These are phyloP conservation scores for Chaetomiaceae sp. DNA, from an alignment of 2,329 filamentous ascomycete species.

Conservation along the genomic window DNA sequence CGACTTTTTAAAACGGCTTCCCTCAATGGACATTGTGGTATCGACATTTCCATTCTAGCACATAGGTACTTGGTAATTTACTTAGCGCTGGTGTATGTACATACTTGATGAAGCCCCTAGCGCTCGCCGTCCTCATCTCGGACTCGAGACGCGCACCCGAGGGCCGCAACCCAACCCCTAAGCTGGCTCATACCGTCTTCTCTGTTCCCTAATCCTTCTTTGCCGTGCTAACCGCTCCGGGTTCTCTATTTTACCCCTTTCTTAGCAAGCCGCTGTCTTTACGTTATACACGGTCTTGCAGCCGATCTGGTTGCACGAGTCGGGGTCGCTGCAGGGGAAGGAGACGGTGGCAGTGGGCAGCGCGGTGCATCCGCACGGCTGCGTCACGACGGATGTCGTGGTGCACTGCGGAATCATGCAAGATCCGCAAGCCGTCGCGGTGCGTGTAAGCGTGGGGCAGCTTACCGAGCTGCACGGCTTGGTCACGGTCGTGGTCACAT, in stretches of 20 bases:
- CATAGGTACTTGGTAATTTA: no score
- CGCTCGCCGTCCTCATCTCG: no score
- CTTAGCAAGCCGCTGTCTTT: constrained; percentile 21
- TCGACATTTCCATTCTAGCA: no score
- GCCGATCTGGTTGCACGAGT: constrained; percentile 28
- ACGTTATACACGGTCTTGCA: constrained; percentile 29
- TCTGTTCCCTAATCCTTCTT: neutral
- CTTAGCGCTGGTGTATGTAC: no score
- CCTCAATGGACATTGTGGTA: no score
- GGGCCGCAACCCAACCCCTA: neutral
- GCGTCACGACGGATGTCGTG: constrained; percentile 20
- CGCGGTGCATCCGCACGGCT: constrained; percentile 23
- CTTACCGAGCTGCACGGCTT: constrained; percentile 18
- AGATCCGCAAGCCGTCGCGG: constrained; percentile 24
- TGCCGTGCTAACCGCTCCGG: neutral
- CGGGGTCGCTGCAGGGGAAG: constrained; percentile 25
- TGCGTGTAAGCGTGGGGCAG: constrained; percentile 27
- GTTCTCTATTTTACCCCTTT: neutral
- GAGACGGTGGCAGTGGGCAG: constrained; percentile 26
- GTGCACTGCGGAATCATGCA: constrained; percentile 28
- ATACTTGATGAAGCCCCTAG: no score
- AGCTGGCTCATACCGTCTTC: neutral
- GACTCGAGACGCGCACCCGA: no score
- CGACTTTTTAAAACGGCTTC: neutral
- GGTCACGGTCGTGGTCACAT: constrained; percentile 8